Evolutionary conservation across 768 basidiomycete genomes (phyloP).

Genomic region (Kwoniella mangroviensis): DNA sequence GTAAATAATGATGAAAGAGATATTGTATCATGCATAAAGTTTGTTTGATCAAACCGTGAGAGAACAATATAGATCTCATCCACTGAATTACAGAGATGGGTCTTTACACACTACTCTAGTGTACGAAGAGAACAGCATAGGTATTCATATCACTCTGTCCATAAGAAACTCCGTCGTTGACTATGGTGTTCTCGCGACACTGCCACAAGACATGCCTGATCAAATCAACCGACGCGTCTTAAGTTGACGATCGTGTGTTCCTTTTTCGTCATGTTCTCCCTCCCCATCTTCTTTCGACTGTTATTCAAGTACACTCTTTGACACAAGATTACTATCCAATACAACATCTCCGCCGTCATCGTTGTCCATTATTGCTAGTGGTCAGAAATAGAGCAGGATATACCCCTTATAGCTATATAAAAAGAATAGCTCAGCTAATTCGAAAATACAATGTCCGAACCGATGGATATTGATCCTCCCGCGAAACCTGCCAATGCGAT

Average conservation of each 20-base stretch:
- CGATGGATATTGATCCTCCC: conserved; percentile 46
- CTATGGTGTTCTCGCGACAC: neutral
- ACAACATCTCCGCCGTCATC: neutral
- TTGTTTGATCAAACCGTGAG: too few relatives aligned
- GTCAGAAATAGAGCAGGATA: too few relatives aligned
- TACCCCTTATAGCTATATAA: too few relatives aligned
- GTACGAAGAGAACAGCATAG: neutral
- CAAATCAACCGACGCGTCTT: neutral
- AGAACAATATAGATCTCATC: neutral
- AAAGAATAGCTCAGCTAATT: too few relatives aligned
- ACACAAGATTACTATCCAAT: too few relatives aligned
- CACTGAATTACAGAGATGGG: too few relatives aligned
- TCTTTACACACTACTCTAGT: too few relatives aligned
- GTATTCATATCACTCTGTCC: too few relatives aligned
- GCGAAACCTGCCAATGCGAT: conserved; percentile 36
- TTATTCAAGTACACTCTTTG: neutral
- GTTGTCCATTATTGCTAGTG: neutral
- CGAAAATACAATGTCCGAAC: conserved; percentile 23
- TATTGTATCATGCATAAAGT: too few relatives aligned
- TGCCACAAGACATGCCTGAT: neutral
- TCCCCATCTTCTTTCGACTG: neutral
- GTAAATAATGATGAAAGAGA: too few relatives aligned
- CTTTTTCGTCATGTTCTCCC: neutral
- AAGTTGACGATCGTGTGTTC: conserved; percentile 5
- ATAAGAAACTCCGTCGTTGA: too few relatives aligned